A percentile compares a stretch with the other conserved stretches of the same genome.
phyloP scores from a whole-genome alignment of 441 rosid species.

The Macaranga tanarius region DNA sequence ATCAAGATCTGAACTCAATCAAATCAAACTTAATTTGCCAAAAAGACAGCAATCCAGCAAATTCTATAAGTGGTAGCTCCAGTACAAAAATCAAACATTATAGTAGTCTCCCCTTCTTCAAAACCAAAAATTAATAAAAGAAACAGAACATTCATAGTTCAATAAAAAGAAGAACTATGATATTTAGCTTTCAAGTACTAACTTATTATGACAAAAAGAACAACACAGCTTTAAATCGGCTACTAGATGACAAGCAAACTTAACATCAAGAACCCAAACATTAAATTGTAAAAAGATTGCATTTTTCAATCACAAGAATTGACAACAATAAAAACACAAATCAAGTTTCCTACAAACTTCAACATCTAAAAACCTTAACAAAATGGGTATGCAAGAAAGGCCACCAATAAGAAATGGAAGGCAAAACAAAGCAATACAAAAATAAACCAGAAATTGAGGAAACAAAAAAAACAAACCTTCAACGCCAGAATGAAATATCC shows the following conservation, averaged over 20 bases:
- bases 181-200: background rate
- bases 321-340: background rate
- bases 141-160: background rate
- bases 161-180: background rate
- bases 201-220: background rate
- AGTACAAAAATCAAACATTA: background rate
- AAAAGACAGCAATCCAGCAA: background rate
- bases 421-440: background rate
- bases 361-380: background rate
- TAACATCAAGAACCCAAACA: background rate
- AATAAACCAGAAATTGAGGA: background rate
- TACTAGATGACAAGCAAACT: background rate
- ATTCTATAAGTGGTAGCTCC: background rate
- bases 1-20: background rate
- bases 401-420: background rate
- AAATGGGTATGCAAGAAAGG: background rate
- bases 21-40: background rate
- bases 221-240: background rate
- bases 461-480: constrained; percentile 48
- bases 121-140: background rate
- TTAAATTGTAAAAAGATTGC: background rate
- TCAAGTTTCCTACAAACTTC: background rate
- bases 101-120: background rate
- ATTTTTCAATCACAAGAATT: background rate
- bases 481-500: constrained; percentile 93